phyloP scores from a whole-genome alignment of 805 yeast genomes.

The Nakazawaea ernobii region DNA sequence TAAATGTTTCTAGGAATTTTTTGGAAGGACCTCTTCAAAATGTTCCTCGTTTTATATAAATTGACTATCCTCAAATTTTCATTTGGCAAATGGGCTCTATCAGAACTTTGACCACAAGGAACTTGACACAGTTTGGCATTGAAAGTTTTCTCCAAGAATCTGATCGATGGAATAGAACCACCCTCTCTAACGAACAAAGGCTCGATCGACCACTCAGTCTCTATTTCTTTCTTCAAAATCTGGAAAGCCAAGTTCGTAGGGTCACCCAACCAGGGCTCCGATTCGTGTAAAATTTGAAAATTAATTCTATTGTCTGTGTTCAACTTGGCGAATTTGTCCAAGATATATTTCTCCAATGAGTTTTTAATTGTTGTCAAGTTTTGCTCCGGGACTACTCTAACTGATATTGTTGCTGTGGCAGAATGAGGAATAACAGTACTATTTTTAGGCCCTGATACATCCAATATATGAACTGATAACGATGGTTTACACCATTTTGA shows the following conservation, averaged over 20 bases:
- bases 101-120: constrained; percentile 94
- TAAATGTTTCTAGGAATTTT: constrained; percentile 25
- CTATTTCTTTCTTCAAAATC: constrained; percentile 56
- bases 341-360: constrained; percentile 41
- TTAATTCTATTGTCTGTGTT: constrained; percentile 56
- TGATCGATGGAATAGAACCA: constrained; percentile 89
- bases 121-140: constrained; percentile 90
- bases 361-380: constrained; percentile 52
- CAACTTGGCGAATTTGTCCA: constrained; percentile 40
- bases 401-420: constrained; percentile 71
- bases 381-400: constrained; percentile 89
- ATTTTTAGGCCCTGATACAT: constrained; percentile 86
- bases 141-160: constrained; percentile 77
- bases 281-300: constrained; percentile 68
- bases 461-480: constrained; percentile 75
- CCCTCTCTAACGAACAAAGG: constrained; percentile 93
- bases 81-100: constrained; percentile 87
- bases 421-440: constrained; percentile 83
- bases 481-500: constrained; percentile 90
- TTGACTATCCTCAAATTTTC: constrained; percentile 80
- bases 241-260: constrained; percentile 69
- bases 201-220: constrained; percentile 68
- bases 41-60: constrained; percentile 64
- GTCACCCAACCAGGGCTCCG: constrained; percentile 96
- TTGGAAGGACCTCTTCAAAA: constrained; percentile 49